A percentile compares a stretch with the other conserved stretches of the same genome.
These are phyloP conservation scores for Podaxis sp. DNA, from an alignment of 768 basidiomycete species.

Conservation along the genomic window DNA sequence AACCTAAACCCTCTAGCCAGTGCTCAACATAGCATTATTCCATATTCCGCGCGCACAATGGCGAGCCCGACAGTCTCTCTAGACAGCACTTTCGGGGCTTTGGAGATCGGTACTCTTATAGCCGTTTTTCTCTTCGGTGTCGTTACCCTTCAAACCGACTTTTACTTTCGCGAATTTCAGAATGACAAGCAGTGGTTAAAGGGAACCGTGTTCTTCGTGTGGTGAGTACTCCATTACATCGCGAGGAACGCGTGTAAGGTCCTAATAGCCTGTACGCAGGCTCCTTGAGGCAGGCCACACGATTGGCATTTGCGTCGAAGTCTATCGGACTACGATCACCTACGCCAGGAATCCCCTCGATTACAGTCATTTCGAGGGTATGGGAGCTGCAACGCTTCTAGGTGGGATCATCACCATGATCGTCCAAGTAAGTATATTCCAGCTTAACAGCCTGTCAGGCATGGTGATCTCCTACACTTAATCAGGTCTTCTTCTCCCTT, in stretches of 20 bases:
- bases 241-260: background rate
- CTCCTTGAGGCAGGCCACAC: conserved; percentile 18
- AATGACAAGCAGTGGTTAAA: conserved; percentile 11
- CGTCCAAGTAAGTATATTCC: conserved; percentile 12
- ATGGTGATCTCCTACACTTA: background rate
- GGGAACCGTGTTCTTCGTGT: background rate
- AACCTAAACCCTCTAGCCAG: background rate
- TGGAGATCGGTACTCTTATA: conserved; percentile 20
- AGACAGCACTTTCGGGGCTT: conserved; percentile 20
- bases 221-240: background rate
- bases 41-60: background rate
- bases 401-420: conserved; percentile 17
- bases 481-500: conserved; percentile 32
- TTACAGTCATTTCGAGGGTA: conserved; percentile 1
- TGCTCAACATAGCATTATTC: background rate
- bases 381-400: conserved; percentile 14
- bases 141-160: conserved; percentile 17
- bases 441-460: background rate
- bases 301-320: conserved; percentile 13
- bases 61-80: background rate
- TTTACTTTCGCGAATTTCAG: conserved; percentile 16
- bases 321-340: conserved; percentile 13
- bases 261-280: background rate
- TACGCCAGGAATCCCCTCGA: background rate
- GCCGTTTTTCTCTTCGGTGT: conserved; percentile 21